A percentile compares a stretch with the other conserved stretches of the same genome.
phyloP scores from a whole-genome alignment of 2,329 filamentous ascomycete species.

The Talaromyces sp. region DNA sequence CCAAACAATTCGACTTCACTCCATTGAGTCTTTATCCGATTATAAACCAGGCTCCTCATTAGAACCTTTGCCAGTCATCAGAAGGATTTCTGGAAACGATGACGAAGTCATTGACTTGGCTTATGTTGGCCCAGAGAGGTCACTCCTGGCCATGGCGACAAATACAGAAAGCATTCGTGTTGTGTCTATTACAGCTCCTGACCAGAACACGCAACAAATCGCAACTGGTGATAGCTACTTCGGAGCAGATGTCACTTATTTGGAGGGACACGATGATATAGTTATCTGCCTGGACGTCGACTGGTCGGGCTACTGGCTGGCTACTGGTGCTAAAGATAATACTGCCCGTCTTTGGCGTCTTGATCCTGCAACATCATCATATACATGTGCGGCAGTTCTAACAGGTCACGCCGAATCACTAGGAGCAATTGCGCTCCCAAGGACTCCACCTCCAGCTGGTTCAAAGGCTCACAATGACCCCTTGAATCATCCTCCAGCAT shows the following conservation, averaged over 20 bases:
- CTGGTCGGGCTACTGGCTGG: slow-evolving; percentile 96
- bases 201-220: slow-evolving; percentile 32
- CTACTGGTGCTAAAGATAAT: slow-evolving; percentile 95
- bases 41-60: slow-evolving; percentile 46
- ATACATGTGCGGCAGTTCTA: slow-evolving; percentile 75
- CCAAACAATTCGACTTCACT: slow-evolving; percentile 79
- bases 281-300: slow-evolving; percentile 92
- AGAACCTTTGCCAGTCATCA: slow-evolving; percentile 59
- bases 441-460: slow-evolving; percentile 62
- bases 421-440: slow-evolving; percentile 81
- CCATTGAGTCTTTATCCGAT: slow-evolving; percentile 39
- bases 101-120: slow-evolving; percentile 96
- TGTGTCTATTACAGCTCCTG: slow-evolving; percentile 61
- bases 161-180: slow-evolving; percentile 92
- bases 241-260: slow-evolving; percentile 78
- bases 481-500: slow-evolving; percentile 74
- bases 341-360: slow-evolving; percentile 87
- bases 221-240: slow-evolving; percentile 59
- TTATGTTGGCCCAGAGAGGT: slow-evolving; percentile 76
- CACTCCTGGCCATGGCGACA: slow-evolving; percentile 82
- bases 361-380: slow-evolving; percentile 71
- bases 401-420: slow-evolving; percentile 92
- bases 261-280: slow-evolving; percentile 92
- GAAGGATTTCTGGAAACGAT: slow-evolving; percentile 89
- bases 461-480: slow-evolving; percentile 71